Evolutionary conservation across 2,329 filamentous ascomycete species (phyloP).

Genomic region (Fusarium ramigenum): DNA sequence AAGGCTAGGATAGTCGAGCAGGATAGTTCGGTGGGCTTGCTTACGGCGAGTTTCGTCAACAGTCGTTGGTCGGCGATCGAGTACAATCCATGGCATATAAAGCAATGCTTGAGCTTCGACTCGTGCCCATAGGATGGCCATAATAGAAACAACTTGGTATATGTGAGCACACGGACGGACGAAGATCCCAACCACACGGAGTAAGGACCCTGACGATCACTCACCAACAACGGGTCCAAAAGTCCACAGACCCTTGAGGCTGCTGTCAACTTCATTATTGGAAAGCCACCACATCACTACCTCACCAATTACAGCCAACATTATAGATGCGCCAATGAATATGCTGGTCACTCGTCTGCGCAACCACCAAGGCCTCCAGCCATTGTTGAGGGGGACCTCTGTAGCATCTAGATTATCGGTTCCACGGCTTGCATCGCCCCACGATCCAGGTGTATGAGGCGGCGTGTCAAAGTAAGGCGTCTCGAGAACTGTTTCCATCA

Average conservation of each 20-base stretch:
- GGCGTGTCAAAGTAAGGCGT: slow-evolving; percentile 40
- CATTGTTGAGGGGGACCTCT: slow-evolving; percentile 35
- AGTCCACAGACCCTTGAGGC: slow-evolving; percentile 40
- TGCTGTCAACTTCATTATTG: slow-evolving; percentile 23
- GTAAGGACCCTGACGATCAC: slow-evolving; percentile 23
- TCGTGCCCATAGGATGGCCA: slow-evolving; percentile 41
- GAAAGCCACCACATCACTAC: slow-evolving; percentile 40
- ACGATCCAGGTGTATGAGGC: slow-evolving; percentile 22
- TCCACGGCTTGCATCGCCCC: slow-evolving; percentile 8
- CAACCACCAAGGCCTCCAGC: slow-evolving; percentile 43
- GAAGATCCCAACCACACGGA: neutral
- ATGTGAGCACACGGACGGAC: slow-evolving; percentile 12
- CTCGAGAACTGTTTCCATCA: slow-evolving; percentile 37
- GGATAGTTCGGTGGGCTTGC: slow-evolving; percentile 40
- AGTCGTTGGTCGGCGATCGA: slow-evolving; percentile 37
- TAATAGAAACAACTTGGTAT: slow-evolving; percentile 36
- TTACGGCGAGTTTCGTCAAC: slow-evolving; percentile 42
- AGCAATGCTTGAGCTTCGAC: slow-evolving; percentile 43
- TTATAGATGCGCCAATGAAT: slow-evolving; percentile 34
- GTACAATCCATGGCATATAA: slow-evolving; percentile 45
- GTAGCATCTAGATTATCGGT: slow-evolving; percentile 25
- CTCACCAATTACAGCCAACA: slow-evolving; percentile 37
- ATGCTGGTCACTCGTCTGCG: slow-evolving; percentile 27
- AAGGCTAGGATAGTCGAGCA: slow-evolving; percentile 42
- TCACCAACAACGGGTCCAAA: slow-evolving; percentile 44